A percentile compares a stretch with the other conserved stretches of the same genome.
Conservation (phyloP, 805 yeast genomes). For the Zygoascus ofunaensis region DNA sequence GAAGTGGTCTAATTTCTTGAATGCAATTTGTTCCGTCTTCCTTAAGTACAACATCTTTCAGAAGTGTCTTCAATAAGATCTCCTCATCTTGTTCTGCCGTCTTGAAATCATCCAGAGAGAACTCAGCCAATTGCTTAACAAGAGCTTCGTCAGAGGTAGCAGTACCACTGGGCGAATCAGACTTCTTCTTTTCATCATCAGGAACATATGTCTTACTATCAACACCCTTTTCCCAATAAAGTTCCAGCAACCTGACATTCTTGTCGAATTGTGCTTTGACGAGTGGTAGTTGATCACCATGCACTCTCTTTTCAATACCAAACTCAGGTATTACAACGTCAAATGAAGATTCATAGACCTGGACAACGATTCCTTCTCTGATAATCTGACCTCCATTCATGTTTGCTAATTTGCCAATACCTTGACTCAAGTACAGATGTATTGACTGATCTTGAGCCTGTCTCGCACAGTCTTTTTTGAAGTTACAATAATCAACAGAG, state of each 20-base stretch:
- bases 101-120: constrained; percentile 3
- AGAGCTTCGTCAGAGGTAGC: constrained; percentile 68
- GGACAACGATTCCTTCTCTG: constrained; percentile 78
- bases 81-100: neutral
- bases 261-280: constrained; percentile 88
- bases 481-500: constrained; percentile 86
- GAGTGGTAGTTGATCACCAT: constrained; percentile 92
- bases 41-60: constrained; percentile 48
- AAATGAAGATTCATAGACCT: constrained; percentile 92
- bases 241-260: constrained; percentile 53
- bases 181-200: constrained; percentile 51
- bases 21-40: constrained; percentile 53
- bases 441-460: constrained; percentile 92
- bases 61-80: neutral
- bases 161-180: neutral
- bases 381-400: constrained; percentile 70
- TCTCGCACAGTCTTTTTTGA: constrained; percentile 89
- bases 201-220: constrained; percentile 90
- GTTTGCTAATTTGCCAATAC: constrained; percentile 62
- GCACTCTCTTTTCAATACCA: constrained; percentile 92
- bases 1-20: constrained; percentile 74
- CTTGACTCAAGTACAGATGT: constrained; percentile 75
- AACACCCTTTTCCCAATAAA: constrained; percentile 87
- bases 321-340: constrained; percentile 88
- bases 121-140: constrained; percentile 30